Base-by-base conservation (phyloP, 1,139 yeast species). In the Kodamaea plutei region DNA sequence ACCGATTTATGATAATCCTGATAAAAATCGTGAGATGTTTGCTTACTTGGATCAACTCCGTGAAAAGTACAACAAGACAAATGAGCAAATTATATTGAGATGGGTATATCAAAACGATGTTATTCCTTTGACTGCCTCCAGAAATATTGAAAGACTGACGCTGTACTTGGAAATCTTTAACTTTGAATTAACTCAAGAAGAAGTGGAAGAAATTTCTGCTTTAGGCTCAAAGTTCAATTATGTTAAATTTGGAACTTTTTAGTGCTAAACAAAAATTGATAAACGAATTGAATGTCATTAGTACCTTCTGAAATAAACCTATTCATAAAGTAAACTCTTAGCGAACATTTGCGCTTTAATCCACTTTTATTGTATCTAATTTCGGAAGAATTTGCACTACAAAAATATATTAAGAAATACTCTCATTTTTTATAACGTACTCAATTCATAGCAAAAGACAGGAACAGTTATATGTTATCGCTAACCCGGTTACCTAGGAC, bases 61-160 rank as follows among this genome's bases (percentile, higher is more conserved):
- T 14, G 36, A 36, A 9, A 62, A 63, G 35, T 60, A 64, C 39
- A 38, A 40, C 8, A 58, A 52, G 32, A 50, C 61, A 3, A 52
- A 49, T 20, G 52, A 60, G 5, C 69, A 63, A 38, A 46, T 65
- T 15, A 38, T 63, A 26, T 45, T 65, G 39, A 53, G 65, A 43
- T 64, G 68, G 63, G 56, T 55, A 4, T 49, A 56, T 37, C 64
- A 65, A 35, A 56, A 52, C 22, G 69, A 64, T 2, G 52, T 63
- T 10, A 41, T 63, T 34, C 64, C 68, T 4, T 44, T 56, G 23
- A 51, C 59, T 24, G 51, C 58, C 5, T 43, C 57, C 10, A 29
- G 41, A 4, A 53, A 50, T 21, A 47, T 37, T 19, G 46, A 40
- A 15, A 44, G 61, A 38, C 42, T 52, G 29, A 38, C 32, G 20